phyloP scores from a whole-genome alignment of 345 rosid genomes.

The Aethionema arabicum region DNA sequence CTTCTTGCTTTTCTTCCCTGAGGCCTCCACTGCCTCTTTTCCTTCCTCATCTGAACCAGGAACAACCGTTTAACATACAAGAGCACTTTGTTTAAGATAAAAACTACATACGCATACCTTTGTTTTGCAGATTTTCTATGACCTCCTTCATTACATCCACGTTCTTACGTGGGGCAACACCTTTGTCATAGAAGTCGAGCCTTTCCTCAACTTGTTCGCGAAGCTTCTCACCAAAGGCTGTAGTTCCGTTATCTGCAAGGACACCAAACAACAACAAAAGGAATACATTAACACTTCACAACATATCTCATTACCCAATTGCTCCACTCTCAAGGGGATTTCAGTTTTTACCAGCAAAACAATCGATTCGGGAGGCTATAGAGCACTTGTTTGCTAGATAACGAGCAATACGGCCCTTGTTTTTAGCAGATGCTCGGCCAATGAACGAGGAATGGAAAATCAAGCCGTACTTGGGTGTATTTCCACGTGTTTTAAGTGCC shows the following conservation, averaged over 20 bases:
- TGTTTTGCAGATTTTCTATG: slow-evolving; percentile 47
- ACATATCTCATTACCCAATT: neutral
- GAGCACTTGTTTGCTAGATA: slow-evolving; percentile 98
- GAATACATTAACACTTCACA: neutral
- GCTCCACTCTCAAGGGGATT: neutral
- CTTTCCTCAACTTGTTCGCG: slow-evolving; percentile 97
- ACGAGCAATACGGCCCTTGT: slow-evolving; percentile 98
- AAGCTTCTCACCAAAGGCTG: slow-evolving; percentile 85
- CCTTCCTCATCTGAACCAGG: slow-evolving; percentile 23
- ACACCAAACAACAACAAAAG: neutral
- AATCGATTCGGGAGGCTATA: slow-evolving; percentile 95
- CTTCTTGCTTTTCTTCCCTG: slow-evolving; percentile 39
- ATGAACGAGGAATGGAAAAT: slow-evolving; percentile 96
- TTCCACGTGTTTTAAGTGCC: slow-evolving; percentile 93
- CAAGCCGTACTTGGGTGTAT: slow-evolving; percentile 96
- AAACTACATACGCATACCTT: slow-evolving; percentile 43
- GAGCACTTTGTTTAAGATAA: neutral
- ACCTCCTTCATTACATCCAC: slow-evolving; percentile 95
- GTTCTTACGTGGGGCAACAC: slow-evolving; percentile 94
- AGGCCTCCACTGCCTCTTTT: slow-evolving; percentile 22
- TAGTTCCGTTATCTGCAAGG: slow-evolving; percentile 54
- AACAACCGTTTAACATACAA: neutral
- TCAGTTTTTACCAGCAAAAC: slow-evolving; percentile 69
- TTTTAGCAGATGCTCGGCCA: slow-evolving; percentile 89
- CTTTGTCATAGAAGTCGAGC: slow-evolving; percentile 92